Evolutionary conservation across 345 rosid genomes (phyloP).

Genomic region (Zanthoxylum bungeanum): DNA sequence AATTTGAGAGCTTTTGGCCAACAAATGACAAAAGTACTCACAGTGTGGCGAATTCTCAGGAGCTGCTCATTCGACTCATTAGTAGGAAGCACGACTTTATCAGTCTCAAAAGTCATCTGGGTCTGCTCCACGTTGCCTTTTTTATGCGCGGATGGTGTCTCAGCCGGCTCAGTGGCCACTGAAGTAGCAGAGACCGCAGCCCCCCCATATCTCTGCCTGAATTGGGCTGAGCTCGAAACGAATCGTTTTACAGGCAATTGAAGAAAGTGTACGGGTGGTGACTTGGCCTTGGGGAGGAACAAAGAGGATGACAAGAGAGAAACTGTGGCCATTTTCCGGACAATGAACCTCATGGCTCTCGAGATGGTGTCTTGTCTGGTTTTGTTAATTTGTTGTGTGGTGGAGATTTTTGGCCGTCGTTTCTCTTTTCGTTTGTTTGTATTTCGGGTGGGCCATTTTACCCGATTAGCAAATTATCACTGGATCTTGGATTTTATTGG

Average conservation of each 20-base stretch:
- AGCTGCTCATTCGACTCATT: slow-evolving; percentile 77
- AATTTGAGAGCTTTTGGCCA: no score
- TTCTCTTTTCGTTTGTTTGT: neutral
- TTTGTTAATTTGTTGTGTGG: slow-evolving; percentile 7
- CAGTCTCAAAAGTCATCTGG: slow-evolving; percentile 28
- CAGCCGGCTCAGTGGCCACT: slow-evolving; percentile 53
- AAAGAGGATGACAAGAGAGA: slow-evolving; percentile 38
- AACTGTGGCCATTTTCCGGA: slow-evolving; percentile 42
- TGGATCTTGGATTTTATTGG: neutral
- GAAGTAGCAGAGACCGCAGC: slow-evolving; percentile 10
- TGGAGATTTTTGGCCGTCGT: neutral
- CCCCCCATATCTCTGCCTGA: slow-evolving; percentile 24
- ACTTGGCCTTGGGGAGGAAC: slow-evolving; percentile 30
- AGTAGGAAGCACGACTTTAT: slow-evolving; percentile 61
- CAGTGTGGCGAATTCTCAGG: slow-evolving; percentile 84
- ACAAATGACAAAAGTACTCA: slow-evolving; percentile 25
- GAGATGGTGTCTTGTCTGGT: neutral
- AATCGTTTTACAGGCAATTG: slow-evolving; percentile 38
- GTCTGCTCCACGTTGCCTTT: slow-evolving; percentile 16
- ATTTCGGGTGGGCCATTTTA: neutral
- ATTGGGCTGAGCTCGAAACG: slow-evolving; percentile 35
- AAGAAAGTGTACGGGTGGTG: slow-evolving; percentile 29
- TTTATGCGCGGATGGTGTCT: slow-evolving; percentile 25
- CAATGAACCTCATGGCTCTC: neutral
- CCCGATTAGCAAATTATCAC: neutral